A percentile compares a stretch with the other conserved stretches of the same genome.
These are phyloP conservation scores for Stachybotrys chartarum DNA, from an alignment of 2,329 filamentous ascomycete species.

Conservation along the genomic window DNA sequence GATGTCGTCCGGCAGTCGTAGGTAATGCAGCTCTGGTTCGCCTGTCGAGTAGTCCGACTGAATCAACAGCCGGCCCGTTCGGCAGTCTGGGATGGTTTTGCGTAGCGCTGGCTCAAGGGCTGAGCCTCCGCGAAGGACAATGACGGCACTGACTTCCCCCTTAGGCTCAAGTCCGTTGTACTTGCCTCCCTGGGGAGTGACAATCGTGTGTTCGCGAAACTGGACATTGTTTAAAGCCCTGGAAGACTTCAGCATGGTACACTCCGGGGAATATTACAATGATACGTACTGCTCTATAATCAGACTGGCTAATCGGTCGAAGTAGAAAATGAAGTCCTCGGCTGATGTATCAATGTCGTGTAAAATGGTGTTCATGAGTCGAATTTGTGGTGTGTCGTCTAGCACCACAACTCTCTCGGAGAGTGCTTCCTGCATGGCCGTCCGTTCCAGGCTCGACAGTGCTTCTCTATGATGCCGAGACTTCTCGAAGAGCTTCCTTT, in stretches of 20 bases:
- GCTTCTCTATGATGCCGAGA: conserved; percentile 76
- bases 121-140: conserved; percentile 82
- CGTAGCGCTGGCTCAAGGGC: conserved; percentile 83
- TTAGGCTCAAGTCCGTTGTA: conserved; percentile 67
- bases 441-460: conserved; percentile 66
- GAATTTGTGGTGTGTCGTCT: conserved; percentile 70
- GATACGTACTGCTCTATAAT: conserved; percentile 65
- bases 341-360: conserved; percentile 70
- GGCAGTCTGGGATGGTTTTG: conserved; percentile 86
- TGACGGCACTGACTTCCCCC: conserved; percentile 76
- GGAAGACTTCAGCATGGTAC: conserved; percentile 6
- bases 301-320: conserved; percentile 79
- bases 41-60: conserved; percentile 80
- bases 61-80: conserved; percentile 81
- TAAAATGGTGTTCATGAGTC: conserved; percentile 85
- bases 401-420: conserved; percentile 70
- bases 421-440: conserved; percentile 63
- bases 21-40: conserved; percentile 88
- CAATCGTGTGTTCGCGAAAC: conserved; percentile 57
- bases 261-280: not conserved
- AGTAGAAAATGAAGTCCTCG: conserved; percentile 97
- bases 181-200: conserved; percentile 60
- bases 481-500: conserved; percentile 79
- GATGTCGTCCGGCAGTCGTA: conserved; percentile 71
- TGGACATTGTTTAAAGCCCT: conserved; percentile 72